A percentile compares a stretch with the other conserved stretches of the same genome.
Evolutionary conservation across 345 rosid genomes (phyloP).

Genomic region (Lenwebbia sp.): DNA sequence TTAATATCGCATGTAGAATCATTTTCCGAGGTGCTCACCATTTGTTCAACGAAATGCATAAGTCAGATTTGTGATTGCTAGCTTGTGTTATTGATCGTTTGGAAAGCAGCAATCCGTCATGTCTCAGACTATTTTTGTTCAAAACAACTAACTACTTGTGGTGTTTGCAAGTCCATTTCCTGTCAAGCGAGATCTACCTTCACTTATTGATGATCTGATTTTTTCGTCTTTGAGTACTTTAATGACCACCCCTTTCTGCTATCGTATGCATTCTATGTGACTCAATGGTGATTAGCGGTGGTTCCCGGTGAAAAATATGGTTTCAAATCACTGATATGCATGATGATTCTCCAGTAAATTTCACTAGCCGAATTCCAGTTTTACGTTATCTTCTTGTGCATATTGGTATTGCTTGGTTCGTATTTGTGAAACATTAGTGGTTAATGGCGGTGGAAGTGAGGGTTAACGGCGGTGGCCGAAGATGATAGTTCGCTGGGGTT

Average conservation of each 20-base stretch:
- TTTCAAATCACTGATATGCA: background rate
- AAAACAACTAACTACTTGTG: too few relatives aligned
- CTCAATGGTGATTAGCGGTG: background rate
- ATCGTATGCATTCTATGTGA: background rate
- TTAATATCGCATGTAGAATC: too few relatives aligned
- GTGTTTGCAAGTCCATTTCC: too few relatives aligned
- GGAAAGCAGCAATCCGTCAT: background rate
- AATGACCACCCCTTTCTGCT: background rate
- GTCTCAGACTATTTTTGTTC: too few relatives aligned
- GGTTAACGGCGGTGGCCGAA: background rate
- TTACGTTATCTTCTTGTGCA: background rate
- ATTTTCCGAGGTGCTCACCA: background rate
- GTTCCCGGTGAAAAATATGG: background rate
- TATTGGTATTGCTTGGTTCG: background rate
- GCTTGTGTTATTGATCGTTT: background rate
- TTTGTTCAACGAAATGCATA: background rate
- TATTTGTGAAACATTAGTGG: background rate
- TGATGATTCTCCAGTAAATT: background rate
- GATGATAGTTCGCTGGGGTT: background rate
- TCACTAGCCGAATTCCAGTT: background rate
- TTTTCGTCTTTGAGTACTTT: too few relatives aligned
- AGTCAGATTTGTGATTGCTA: background rate
- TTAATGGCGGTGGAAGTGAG: background rate
- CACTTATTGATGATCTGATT: too few relatives aligned
- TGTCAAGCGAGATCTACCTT: too few relatives aligned